A percentile compares a stretch with the other conserved stretches of the same genome.
These are phyloP conservation scores for Psidium guajava DNA, from an alignment of 345 rosid genomes.

Conservation along the genomic window DNA sequence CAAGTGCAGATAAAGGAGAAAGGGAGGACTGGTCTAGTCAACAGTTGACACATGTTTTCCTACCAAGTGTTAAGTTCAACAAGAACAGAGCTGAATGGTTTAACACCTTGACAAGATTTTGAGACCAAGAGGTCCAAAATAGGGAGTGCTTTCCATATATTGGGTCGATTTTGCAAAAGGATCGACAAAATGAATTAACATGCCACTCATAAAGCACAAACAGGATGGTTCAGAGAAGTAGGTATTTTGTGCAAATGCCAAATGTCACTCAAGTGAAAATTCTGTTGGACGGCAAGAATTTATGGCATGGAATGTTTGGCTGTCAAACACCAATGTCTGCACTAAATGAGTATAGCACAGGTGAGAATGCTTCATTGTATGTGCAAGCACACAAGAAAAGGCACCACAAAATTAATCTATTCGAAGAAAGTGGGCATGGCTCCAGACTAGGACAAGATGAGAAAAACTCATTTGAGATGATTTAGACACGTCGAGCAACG, in stretches of 20 bases:
- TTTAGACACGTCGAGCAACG: background rate
- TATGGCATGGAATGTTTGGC: background rate
- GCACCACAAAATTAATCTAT: background rate
- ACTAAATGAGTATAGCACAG: background rate
- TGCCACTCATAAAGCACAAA: background rate
- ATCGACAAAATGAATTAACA: background rate
- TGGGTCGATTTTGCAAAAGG: background rate
- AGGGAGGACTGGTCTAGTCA: background rate
- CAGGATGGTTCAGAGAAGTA: background rate
- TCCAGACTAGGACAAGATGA: background rate
- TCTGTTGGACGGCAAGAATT: background rate
- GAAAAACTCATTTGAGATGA: background rate
- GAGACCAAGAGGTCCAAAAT: background rate
- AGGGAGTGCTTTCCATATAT: background rate
- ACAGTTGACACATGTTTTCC: background rate
- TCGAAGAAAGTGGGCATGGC: background rate
- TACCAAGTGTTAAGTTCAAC: background rate
- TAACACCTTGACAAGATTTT: background rate
- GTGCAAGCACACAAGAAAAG: background rate
- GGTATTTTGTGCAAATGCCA: background rate
- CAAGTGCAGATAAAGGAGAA: background rate
- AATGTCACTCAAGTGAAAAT: background rate
- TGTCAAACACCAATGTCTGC: background rate
- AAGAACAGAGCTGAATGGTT: background rate
- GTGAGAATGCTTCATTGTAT: background rate